These are phyloP conservation scores for Magnaporthiopsis poae DNA, from an alignment of 2,329 filamentous ascomycete genomes.

Conservation along the genomic window DNA sequence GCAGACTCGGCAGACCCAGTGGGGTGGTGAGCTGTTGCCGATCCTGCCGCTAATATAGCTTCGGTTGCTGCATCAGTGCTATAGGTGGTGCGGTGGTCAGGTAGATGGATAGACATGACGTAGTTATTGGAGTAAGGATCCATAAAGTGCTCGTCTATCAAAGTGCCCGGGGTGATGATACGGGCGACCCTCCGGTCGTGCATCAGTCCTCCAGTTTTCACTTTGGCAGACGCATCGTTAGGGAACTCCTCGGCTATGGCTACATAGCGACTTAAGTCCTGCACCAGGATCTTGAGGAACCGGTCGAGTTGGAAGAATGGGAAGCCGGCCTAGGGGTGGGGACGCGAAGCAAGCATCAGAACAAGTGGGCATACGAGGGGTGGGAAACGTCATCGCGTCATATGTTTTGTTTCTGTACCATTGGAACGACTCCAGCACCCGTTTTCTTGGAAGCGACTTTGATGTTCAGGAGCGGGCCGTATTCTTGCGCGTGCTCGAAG, in stretches of 20 bases:
- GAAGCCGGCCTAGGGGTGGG: slow-evolving; percentile 62
- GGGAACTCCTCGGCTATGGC: slow-evolving; percentile 90
- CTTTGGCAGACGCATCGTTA: slow-evolving; percentile 57
- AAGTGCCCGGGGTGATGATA: slow-evolving; percentile 84
- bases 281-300: slow-evolving; percentile 84
- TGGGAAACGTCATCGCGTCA: neutral
- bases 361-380: neutral
- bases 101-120: slow-evolving; percentile 66
- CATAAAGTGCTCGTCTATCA: slow-evolving; percentile 97
- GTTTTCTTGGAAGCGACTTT: slow-evolving; percentile 77
- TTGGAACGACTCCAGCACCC: slow-evolving; percentile 68
- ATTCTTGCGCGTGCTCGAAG: slow-evolving; percentile 87
- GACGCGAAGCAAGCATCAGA: slow-evolving; percentile 12
- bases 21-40: slow-evolving; percentile 3
- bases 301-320: slow-evolving; percentile 86
- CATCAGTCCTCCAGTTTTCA: slow-evolving; percentile 67
- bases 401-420: slow-evolving; percentile 46
- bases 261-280: slow-evolving; percentile 82
- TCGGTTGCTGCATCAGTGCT: slow-evolving; percentile 1
- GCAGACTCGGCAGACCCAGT: slow-evolving; percentile 10
- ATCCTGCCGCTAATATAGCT: slow-evolving; percentile 5
- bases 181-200: slow-evolving; percentile 78
- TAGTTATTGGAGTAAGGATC: slow-evolving; percentile 91
- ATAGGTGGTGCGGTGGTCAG: slow-evolving; percentile 11
- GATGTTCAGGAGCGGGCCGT: slow-evolving; percentile 73